Conservation (phyloP, 331 rosid species). For the Pyracantha coccinea region DNA sequence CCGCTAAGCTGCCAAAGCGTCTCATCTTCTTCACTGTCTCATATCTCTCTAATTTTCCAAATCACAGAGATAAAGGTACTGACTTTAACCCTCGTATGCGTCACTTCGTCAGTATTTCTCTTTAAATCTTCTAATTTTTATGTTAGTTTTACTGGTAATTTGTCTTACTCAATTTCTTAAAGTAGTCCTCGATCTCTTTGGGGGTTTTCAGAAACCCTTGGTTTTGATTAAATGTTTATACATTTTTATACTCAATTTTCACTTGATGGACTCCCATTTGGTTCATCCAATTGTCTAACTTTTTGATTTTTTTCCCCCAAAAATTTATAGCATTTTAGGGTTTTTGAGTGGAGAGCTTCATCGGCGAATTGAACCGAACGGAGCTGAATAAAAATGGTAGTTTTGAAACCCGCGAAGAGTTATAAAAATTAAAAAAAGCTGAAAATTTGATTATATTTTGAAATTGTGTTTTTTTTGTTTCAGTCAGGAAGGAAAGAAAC, state of each 20-base stretch:
- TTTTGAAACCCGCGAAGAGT: not conserved
- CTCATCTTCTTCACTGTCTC: not conserved
- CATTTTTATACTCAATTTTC: not conserved
- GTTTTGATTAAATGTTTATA: not conserved
- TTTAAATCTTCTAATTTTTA: not conserved
- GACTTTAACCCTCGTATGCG: not conserved
- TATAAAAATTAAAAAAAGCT: not conserved
- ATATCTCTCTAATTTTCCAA: not conserved
- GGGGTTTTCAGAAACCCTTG: not conserved
- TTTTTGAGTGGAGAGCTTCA: slow-evolving; percentile 1
- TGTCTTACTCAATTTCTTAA: not conserved
- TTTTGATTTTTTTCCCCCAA: not conserved
- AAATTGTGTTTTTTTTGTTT: not conserved
- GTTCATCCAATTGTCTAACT: not conserved
- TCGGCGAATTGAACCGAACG: not conserved
- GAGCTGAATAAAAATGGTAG: slow-evolving; percentile 19
- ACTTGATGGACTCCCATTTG: not conserved
- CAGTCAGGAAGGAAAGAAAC: slow-evolving; percentile 62
- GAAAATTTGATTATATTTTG: not conserved
- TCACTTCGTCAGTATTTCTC: too few species aligned
- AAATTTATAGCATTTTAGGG: not conserved
- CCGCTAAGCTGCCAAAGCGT: not conserved
- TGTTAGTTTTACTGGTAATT: not conserved
- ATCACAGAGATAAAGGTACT: not conserved
- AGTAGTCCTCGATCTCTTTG: not conserved